Evolutionary conservation across 352 stramenopile genomes (phyloP), one percentile per base, ranked within the genome.

Genomic region (Globisporangium abappressorium): DNA sequence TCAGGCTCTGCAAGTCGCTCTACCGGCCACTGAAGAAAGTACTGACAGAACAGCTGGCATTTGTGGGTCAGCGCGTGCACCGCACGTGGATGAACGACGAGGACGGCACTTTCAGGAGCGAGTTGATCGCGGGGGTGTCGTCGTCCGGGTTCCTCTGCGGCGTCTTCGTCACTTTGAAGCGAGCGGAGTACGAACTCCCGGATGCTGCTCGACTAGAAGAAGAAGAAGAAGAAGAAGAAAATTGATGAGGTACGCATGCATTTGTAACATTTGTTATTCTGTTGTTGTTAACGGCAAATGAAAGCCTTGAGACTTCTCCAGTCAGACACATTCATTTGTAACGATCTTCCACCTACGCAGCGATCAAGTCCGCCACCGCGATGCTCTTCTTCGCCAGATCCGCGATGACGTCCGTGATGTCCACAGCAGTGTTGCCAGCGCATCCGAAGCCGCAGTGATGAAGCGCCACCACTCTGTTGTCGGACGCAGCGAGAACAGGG

Each of bases 41-140:
- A 2, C 54, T 87, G 15, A 55, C 54, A 2, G 53, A 73, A 22
- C 46, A 61, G 5, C 49, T 74, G 20, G 65, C 55, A 3, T 53
- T 78, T 15, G 33, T 71, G 5, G 79, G 79, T 0, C 75, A 79
- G 36, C 77, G 79, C 64, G 68, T 87, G 49, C 72, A 78, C 55
- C 69, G 71, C 1, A 34, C 69, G 24, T 87, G 79, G 79, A 84
- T 85, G 79, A 69, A 79, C 53, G 76, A 83, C 59, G 73, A 70
- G 15, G 62, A 65, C 4, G 55, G 51, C 6, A 67, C 38, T 12
- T 70, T 87, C 58, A 72, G 71, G 18, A 74, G 79, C 24, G 79
- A 87, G 56, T 65, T 87, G 14, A 55, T 84, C 36, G 77, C 77
- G 2, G 77, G 77, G 2, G 47, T 87, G 1, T 72, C 72, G 9